These are phyloP conservation scores for Acrocalymma vagum DNA, from an alignment of 2,329 filamentous ascomycete genomes.

Conservation along the genomic window DNA sequence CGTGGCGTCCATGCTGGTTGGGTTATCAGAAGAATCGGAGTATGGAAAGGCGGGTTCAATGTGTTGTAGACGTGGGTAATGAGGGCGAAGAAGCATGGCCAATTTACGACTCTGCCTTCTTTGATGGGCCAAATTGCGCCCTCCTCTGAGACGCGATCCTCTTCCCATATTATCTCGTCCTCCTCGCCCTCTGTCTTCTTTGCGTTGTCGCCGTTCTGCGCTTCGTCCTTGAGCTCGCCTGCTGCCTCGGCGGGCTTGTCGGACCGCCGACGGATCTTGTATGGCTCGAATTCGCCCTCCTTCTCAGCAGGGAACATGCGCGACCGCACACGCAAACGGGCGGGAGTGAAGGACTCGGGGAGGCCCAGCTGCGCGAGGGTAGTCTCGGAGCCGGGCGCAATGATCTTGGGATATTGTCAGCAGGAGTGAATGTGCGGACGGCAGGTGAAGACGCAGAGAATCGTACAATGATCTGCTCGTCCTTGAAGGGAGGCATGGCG, in stretches of 20 bases:
- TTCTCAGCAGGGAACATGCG: slow-evolving; percentile 90
- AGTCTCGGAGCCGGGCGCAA: slow-evolving; percentile 85
- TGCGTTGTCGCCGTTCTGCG: slow-evolving; percentile 23
- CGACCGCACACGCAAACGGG: slow-evolving; percentile 85
- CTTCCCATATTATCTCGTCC: slow-evolving; percentile 77
- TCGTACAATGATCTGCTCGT: slow-evolving; percentile 56
- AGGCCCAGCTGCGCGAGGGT: slow-evolving; percentile 92
- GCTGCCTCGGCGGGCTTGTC: slow-evolving; percentile 35
- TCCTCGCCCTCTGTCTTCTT: slow-evolving; percentile 56
- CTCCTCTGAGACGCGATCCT: slow-evolving; percentile 86
- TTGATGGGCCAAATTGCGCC: slow-evolving; percentile 87
- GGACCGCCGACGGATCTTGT: slow-evolving; percentile 70
- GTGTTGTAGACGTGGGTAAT: slow-evolving; percentile 90
- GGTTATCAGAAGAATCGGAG: slow-evolving; percentile 87
- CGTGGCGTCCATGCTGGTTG: slow-evolving; percentile 90
- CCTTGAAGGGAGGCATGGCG: slow-evolving; percentile 55
- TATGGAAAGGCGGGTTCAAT: slow-evolving; percentile 91
- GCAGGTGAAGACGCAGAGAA: slow-evolving; percentile 1
- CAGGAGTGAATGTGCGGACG: background rate
- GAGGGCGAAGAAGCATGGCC: slow-evolving; percentile 92
- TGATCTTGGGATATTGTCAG: slow-evolving; percentile 57
- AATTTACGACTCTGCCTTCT: slow-evolving; percentile 85
- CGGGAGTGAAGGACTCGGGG: slow-evolving; percentile 88
- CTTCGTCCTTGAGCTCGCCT: slow-evolving; percentile 38
- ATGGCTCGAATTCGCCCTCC: slow-evolving; percentile 80